Evolutionary conservation across 257 asterid species (phyloP).

Genomic region (Solanum pimpinellifolium): DNA sequence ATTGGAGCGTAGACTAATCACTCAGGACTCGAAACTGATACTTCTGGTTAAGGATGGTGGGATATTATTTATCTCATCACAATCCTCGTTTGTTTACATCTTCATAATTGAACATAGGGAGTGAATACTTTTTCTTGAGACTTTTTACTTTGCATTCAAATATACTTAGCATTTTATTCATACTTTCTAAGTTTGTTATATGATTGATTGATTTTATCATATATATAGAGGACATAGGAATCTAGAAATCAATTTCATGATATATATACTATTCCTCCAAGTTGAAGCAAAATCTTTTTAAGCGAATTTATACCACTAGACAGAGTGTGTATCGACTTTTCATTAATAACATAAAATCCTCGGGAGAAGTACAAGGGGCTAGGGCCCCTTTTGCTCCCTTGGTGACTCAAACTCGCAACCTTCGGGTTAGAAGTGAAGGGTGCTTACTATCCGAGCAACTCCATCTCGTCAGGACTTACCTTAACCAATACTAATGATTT

Average conservation of each 20-base stretch:
- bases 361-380: not conserved
- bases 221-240: not conserved
- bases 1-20: not conserved
- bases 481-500: not conserved
- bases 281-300: not conserved
- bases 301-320: not conserved
- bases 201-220: not conserved
- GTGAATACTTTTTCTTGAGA: not conserved
- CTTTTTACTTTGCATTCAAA: not conserved
- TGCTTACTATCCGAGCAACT: too few species aligned
- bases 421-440: too few species aligned
- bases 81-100: not conserved
- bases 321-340: not conserved
- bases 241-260: not conserved
- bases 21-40: not conserved
- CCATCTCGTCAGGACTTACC: not conserved
- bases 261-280: not conserved
- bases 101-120: not conserved
- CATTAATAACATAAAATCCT: not conserved
- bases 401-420: too few species aligned
- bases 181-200: not conserved
- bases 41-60: not conserved
- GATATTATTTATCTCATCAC: not conserved
- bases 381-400: not conserved
- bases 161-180: not conserved